Base-by-base conservation (phyloP, 2,329 filamentous ascomycete genomes). In the Metarhizium humberi region DNA sequence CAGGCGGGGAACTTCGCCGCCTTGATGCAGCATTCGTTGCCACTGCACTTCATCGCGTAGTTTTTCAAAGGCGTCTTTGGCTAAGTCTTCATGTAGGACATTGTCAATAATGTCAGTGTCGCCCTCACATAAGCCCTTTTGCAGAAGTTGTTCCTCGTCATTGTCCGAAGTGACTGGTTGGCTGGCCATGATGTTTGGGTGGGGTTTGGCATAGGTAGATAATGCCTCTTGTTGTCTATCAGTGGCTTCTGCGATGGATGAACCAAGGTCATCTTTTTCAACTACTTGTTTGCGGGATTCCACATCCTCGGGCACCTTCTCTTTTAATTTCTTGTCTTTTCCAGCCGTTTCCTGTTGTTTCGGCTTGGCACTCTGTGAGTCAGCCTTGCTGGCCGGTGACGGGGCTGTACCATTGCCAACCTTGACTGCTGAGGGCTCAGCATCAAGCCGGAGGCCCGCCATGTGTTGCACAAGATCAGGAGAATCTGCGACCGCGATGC, bases 21-120 rank as follows among this genome's bases (percentile, higher is more conserved):
- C 89, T 60, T 92, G 87, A 63, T 97, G 94, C 47, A 86, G 86
- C 94, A 99, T 97, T 60, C 82, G 87, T 66, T 92, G 86, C 91
- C 92, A 99, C 61, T 79, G 75, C 0, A 96, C 84, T 67, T 97
- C 92, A 14, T 80, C 73, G 53, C 83, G 82, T 16, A 96, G 74
- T 43, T 78, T 78, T 20, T 85, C 77, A 67, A 96, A 96, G 6
- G 87, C 78, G 16, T 77, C 75, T 1, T 80, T 72, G 4, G 77
- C 75, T 1, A 87, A 64, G 6, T 73, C 65, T 0, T 71, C 65
- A 1, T 88, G 77, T 2, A 96, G 78, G 36, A 96, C 72, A 59
- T 91, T 75, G 58, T 85, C 76, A 42, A 91, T 76, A 45, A 97
- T 79, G 46, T 78, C 79, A 0, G 90, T 95, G 66, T 96, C 91